Evolutionary conservation across 2,329 filamentous ascomycete species (phyloP).

Genomic region (Fusarium newnesense): DNA sequence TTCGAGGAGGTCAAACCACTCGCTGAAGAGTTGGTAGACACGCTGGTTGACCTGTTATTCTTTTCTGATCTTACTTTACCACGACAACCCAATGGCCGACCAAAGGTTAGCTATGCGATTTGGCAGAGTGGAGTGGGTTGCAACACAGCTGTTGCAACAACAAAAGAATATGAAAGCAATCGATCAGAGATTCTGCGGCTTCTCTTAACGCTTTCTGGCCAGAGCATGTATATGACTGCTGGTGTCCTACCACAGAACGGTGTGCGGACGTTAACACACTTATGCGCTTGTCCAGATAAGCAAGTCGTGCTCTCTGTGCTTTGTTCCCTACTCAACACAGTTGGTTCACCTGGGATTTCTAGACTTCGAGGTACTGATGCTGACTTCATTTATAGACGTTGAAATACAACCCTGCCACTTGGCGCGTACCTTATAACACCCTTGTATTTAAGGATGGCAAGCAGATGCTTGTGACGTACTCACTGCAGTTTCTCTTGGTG

Average conservation of each 20-base stretch:
- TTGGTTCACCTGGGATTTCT: conserved; percentile 54
- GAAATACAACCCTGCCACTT: conserved; percentile 94
- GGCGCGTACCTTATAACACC: conserved; percentile 94
- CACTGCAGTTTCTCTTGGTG: conserved; percentile 88
- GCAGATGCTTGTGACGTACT: conserved; percentile 90
- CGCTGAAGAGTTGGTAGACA: conserved; percentile 92
- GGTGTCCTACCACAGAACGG: conserved; percentile 83
- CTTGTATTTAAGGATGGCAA: conserved; percentile 92
- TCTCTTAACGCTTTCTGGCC: conserved; percentile 85
- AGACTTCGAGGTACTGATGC: neutral
- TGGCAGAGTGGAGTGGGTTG: conserved; percentile 99
- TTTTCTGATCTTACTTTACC: conserved; percentile 90
- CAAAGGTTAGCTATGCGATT: conserved; percentile 90
- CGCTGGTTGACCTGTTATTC: conserved; percentile 88
- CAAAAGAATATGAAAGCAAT: conserved; percentile 92
- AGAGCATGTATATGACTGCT: conserved; percentile 92
- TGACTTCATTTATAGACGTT: conserved; percentile 69
- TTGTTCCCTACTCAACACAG: conserved; percentile 94
- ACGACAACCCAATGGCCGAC: conserved; percentile 73
- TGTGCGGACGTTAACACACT: conserved; percentile 85
- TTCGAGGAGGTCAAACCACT: conserved; percentile 87
- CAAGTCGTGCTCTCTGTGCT: conserved; percentile 89
- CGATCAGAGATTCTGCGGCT: conserved; percentile 89
- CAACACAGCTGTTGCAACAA: conserved; percentile 87
- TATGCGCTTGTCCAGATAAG: conserved; percentile 89